Evolutionary conservation across 306 rosid genomes (phyloP), one percentile per base, ranked within the genome.

Genomic region (Myrica gale): DNA sequence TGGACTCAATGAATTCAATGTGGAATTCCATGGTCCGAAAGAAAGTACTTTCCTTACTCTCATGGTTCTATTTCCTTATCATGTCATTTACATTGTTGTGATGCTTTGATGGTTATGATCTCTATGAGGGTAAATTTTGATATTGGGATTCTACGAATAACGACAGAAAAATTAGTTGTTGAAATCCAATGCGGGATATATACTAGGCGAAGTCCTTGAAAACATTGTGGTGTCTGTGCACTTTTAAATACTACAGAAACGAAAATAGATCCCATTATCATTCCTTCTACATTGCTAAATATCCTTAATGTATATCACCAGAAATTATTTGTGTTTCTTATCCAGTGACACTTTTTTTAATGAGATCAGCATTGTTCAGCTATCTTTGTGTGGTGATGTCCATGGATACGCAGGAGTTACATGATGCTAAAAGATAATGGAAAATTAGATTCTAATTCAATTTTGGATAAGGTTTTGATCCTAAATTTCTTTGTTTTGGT

Each of bases 1-100:
- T 69, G 99, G 99, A 52, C 98, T 96, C 67, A 90, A 58, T 70
- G 99, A 92, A 75, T 92, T 96, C 85, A 90, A 90, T 78, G 99
- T 96, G 87, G 99, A 87, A 80, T 96, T 96, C 83, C 90, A 90
- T 82, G 99, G 99, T 76, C 99, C 99, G 56, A 92, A 92, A 96
- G 98, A 92, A 85, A 96, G 99, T 96, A 96, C 44, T 68, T 82
- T 74, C 74, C 43, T 43, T 79, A 16, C 72, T 68, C 79, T 61
- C 43, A 41, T 71, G 50, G n/a, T 51, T 56, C 41, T 74, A 16
- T 19, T 37, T 54, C 57, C 50, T 44, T 45, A 32, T 78, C 42
- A 20, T 37, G 46, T 65, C 37, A 32, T 48, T 9, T 73, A 37
- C 5, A 68, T 32, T 68, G 77, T 71, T 63, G 19, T 71, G 2